Percentiles rank a stretch among this genome's conserved stretches.
Evolutionary conservation across 345 rosid species (phyloP).

Genomic region (Gossypium ekmanianum): DNA sequence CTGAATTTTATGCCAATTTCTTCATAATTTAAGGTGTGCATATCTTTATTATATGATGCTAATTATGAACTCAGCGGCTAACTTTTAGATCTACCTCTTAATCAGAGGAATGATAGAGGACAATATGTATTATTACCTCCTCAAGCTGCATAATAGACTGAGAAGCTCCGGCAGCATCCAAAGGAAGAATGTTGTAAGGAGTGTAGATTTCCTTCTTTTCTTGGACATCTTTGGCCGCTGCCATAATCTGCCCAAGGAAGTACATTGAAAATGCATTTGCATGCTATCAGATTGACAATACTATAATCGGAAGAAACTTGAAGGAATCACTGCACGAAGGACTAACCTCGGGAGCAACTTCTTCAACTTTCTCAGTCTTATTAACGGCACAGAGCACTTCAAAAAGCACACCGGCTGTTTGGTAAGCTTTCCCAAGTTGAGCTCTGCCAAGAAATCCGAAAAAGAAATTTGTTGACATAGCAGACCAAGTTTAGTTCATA

Average conservation of each 20-base stretch:
- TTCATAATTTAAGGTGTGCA: too few relatives aligned
- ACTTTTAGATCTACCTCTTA: background rate
- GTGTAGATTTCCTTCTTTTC: conserved; percentile 93
- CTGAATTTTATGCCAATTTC: too few relatives aligned
- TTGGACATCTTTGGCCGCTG: conserved; percentile 96
- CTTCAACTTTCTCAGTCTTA: conserved; percentile 92
- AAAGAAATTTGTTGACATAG: background rate
- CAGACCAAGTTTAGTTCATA: background rate
- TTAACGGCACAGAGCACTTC: conserved; percentile 96
- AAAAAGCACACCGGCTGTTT: conserved; percentile 93
- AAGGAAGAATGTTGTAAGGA: conserved; percentile 91
- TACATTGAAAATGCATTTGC: conserved; percentile 10
- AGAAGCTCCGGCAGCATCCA: conserved; percentile 92
- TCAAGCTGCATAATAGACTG: conserved; percentile 92
- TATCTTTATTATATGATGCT: background rate
- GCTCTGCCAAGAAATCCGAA: conserved; percentile 51
- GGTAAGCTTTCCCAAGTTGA: conserved; percentile 97
- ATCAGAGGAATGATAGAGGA: background rate
- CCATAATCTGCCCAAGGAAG: conserved; percentile 68
- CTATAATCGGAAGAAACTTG: background rate
- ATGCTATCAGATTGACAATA: background rate
- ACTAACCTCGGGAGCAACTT: conserved; percentile 97
- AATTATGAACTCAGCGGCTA: background rate
- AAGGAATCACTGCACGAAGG: conserved; percentile 6
- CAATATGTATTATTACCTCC: conserved; percentile 44